Evolutionary conservation across 2,329 filamentous ascomycete species (phyloP), one percentile per base, ranked within the genome.

Genomic region (Thelonectria discophora): DNA sequence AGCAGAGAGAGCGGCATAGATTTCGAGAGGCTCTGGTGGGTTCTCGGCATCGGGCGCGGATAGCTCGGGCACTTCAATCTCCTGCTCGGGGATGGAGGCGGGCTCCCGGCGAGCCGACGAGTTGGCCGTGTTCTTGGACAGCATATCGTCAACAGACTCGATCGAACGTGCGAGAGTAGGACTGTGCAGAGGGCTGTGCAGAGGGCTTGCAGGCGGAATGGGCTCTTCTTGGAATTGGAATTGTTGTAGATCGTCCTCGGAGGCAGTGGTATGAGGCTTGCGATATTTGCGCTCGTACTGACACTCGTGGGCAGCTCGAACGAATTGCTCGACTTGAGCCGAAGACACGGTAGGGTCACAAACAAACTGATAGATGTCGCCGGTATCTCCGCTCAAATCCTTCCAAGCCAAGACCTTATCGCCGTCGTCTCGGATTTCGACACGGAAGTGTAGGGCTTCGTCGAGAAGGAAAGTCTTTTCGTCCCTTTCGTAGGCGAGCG

Each of bases 401-500:
- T 91, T 90, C 95, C 95, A 99, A 62, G 94, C 94, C 66, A 99
- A 86, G 9, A 98, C 89, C 73, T 91, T 92, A 70, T 96, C 91
- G 20, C 91, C 91, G 39, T 88, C 88, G 65, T 93, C 88, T 66
- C 94, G 86, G 65, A 90, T 86, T 75, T 96, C 92, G 45, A 92
- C 90, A 59, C 94, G 90, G 73, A 99, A 93, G 74, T 92, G 92
- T 39, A 99, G 84, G 55, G 88, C 87, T 76, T 97, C 90, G 85
- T 98, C 94, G n/a, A 99, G 88, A 49, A 98, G 79, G 75, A 98
- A 99, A 0, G 90, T 94, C 82, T 97, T 97, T 80, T 99, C 95
- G 89, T 99, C 96, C 71, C 93, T 92, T 73, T 97, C 94, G 21
- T 84, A 82, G 27, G 84, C 84, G 55, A 95, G 83, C n/a, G 86